Base-by-base conservation (phyloP, 192 early-diverging fungal genomes). In the Hyaloraphidium curvatum region DNA sequence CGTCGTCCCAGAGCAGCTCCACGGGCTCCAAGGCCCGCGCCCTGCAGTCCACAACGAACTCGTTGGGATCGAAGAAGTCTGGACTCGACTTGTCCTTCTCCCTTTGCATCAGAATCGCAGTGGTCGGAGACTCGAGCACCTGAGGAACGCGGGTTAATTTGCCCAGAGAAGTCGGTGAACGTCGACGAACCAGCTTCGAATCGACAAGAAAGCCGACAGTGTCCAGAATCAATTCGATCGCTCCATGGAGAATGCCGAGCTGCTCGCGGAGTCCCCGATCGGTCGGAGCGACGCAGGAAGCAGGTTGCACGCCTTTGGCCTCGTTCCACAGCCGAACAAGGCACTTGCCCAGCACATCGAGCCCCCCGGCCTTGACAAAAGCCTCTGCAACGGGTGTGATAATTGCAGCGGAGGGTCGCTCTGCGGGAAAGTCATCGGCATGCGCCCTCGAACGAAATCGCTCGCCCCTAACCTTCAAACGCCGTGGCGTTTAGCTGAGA, bases 51-150 rank as follows among this genome's bases (percentile, higher is more conserved):
- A 83, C 67, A 1, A 89, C 53, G 64, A 81, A 80, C 28, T 80
- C 77, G 39, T 73, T 61, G 1, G 84, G 67, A 27, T 87, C 79
- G 63, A 90, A 91, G 57, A 71, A 82, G 28, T 76, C 62, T 7
- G 62, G 59, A 14, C 64, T 62, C 16, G 61, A 61, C 50, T 58
- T 68, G 60, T 83, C 79, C 33, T 70, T 72, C 16, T 77, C 74
- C 39, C 67, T 73, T 5, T 63, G 62, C 9, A 55, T 62, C 17
- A 87, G 53, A 0, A 57, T 31, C 13, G 62, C 40, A 5, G 83
- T 83, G 48, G 75, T 73, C 3, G 85, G 74, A 14, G 85, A 85
- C 40, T 89, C 84, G 13, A 70, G 67, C 22, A n/a, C 33, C 33
- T 7, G n/a, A 11, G 33, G 9, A 11, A 37, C 9, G 33, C 9